A percentile compares a stretch with the other conserved stretches of the same genome.
phyloP scores from a whole-genome alignment of 1,284 basidiomycete species.

The Malassezia globosa region DNA sequence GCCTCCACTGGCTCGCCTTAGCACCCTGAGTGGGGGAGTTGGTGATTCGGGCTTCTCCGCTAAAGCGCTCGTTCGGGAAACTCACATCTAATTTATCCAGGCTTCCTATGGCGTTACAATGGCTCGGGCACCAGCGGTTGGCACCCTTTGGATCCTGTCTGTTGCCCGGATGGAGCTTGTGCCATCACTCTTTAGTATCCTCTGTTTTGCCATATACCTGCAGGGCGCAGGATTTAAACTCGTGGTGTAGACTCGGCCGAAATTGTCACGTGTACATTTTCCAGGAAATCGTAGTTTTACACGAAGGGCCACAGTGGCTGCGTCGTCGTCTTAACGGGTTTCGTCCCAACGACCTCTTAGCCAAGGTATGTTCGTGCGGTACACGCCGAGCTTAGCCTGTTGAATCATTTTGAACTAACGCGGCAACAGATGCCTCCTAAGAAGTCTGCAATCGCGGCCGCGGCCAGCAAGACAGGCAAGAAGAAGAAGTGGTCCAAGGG shows the following conservation, averaged over 20 bases:
- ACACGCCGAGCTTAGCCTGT: too few species aligned
- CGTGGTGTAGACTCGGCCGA: conserved; percentile 13
- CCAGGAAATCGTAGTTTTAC: conserved; percentile 12
- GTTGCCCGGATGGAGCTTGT: conserved; percentile 44
- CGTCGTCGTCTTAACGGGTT: conserved; percentile 6
- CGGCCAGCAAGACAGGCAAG: conserved; percentile 54
- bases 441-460: conserved; percentile 47
- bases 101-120: conserved; percentile 37
- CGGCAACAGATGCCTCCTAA: conserved; percentile 44
- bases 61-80: neutral
- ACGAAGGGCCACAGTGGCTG: neutral
- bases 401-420: neutral
- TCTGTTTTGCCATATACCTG: conserved; percentile 27
- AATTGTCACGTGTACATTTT: conserved; percentile 14
- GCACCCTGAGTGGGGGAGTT: too few species aligned
- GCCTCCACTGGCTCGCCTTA: too few species aligned
- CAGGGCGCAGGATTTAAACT: conserved; percentile 21
- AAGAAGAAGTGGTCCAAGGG: conserved; percentile 99
- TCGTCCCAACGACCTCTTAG: conserved; percentile 12
- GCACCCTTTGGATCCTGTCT: conserved; percentile 47
- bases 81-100: conserved; percentile 11
- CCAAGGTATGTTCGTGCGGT: conserved; percentile 15
- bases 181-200: conserved; percentile 34
- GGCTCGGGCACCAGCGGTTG: conserved; percentile 43
- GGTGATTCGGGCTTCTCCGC: too few species aligned